Base-by-base conservation (phyloP, 2,329 filamentous ascomycete genomes). In the Verticillium alfalfae region DNA sequence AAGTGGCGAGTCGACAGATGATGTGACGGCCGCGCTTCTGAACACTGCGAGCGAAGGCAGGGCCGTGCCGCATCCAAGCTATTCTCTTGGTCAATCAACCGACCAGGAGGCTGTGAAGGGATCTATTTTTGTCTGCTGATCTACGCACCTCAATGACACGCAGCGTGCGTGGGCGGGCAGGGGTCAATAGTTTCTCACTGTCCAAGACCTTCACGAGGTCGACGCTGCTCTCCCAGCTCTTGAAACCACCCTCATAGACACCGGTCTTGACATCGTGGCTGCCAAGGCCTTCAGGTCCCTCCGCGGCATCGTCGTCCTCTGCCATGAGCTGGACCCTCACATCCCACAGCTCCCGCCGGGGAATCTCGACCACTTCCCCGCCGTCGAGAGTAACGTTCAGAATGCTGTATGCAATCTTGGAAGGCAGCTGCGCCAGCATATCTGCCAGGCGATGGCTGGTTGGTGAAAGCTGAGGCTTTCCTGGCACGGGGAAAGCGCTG, bases 171-270 rank as follows among this genome's bases (percentile, higher is more conserved):
- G 72, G 65, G 22, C 67, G 67, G 63, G 74, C 65, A 57, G 69
- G 66, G 3, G 72, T 63, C 18, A 75, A 67, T 57, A 77, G 73
- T 13, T 76, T 72, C 34, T 79, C 78, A 2, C 72, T 69, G 0
- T 80, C 80, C 36, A 88, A 73, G n/a, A 89, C 85, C 70, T 87
- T 90, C 58, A 91, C 89, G 18, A 95, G 79, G 71, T 95, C 91
- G 59, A 93, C 81, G 63, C 89, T 92, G 75, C 91, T 93, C 77
- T 95, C 91, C 91, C 91, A 95, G 69, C 89, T 93, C 78, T 95
- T 95, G 78, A 94, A 93, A 31, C 91, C 91, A 61, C 91, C 91
- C 76, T 95, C 91, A 75, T 95, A 95, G 63, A 94, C 85, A 59
- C 91, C 91, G 61, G 90, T 90, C 73, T 87, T 89, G 66, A 95